These are phyloP conservation scores for Wallemia mellicola DNA, from an alignment of 1,284 basidiomycete genomes.

Conservation along the genomic window DNA sequence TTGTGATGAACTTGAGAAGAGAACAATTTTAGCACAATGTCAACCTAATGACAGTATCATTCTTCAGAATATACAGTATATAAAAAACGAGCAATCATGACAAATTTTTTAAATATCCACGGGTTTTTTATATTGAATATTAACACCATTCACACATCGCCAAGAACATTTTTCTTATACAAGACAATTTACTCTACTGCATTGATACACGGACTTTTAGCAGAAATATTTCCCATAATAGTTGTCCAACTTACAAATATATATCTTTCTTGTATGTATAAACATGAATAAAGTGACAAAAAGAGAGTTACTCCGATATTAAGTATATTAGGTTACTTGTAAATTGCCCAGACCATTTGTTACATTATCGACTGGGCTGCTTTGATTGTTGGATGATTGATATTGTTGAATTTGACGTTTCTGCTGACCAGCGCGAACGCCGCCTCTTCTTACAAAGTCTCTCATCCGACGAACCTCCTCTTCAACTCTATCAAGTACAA, in stretches of 20 bases:
- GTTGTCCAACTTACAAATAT: no score
- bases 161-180: background rate
- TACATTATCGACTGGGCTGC: background rate
- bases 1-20: background rate
- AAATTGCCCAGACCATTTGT: background rate
- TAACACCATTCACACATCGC: no score
- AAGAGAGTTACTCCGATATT: no score
- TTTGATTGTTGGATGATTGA: background rate
- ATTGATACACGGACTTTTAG: background rate
- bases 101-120: no score
- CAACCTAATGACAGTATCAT: background rate
- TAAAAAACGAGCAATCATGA: background rate
- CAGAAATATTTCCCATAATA: background rate
- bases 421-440: background rate
- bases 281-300: no score
- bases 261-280: no score
- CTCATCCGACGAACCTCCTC: slow-evolving; percentile 1
- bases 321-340: no score
- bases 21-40: background rate
- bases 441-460: background rate
- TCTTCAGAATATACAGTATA: background rate
- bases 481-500: background rate
- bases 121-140: no score
- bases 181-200: no score
- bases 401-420: background rate